Conservation (phyloP, 257 asterid genomes). For the Capsicum rhomboideum region DNA sequence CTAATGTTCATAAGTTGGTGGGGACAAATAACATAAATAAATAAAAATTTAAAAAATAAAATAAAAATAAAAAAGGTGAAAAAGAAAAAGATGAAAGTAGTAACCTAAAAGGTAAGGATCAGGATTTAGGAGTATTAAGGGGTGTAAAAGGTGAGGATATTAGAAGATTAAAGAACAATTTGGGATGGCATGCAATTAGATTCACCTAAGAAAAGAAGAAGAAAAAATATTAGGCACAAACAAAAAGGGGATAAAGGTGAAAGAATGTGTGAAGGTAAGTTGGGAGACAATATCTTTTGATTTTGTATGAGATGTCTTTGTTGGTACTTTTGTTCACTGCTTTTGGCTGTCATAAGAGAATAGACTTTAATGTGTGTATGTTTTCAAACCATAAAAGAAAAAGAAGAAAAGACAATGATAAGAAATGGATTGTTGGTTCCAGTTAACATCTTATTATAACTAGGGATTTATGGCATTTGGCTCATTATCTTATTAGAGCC, state of each 20-base stretch:
- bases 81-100: not conserved
- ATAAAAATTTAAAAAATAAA: not conserved
- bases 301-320: constrained; percentile 32
- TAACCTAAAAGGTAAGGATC: constrained; percentile 14
- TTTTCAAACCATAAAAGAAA: constrained; percentile 27
- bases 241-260: constrained; percentile 12
- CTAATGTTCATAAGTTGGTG: not conserved
- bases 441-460: not conserved
- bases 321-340: constrained; percentile 19
- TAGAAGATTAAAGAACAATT: constrained; percentile 19
- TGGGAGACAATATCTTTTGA: constrained; percentile 46
- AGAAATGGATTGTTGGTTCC: constrained; percentile 33
- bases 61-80: not conserved
- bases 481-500: not conserved
- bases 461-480: not conserved
- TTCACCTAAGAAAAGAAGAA: not conserved
- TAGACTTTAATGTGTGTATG: constrained; percentile 18
- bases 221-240: not conserved
- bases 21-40: not conserved
- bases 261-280: constrained; percentile 27
- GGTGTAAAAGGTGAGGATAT: constrained; percentile 17
- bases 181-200: constrained; percentile 15
- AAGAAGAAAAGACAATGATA: constrained; percentile 14
- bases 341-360: constrained; percentile 16
- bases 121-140: not conserved